Base-by-base conservation (phyloP, 805 yeast genomes). In the Kurtzmaniella cleridarum region DNA sequence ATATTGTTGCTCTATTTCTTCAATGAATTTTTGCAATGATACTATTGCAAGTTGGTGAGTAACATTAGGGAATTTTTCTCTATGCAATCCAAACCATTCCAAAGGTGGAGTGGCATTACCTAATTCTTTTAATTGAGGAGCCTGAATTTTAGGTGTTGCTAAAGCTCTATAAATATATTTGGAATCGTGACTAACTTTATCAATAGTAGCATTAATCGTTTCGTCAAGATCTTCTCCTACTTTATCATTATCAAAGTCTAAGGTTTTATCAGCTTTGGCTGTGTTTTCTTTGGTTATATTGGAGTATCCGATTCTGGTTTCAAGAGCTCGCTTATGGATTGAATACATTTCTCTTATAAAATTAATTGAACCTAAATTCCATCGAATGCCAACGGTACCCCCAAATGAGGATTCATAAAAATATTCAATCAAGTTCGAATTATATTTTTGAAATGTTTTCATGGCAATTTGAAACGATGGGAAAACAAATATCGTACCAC, bases 51-150 rank as follows among this genome's bases (percentile, higher is more conserved):
- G 66, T 57, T 88, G 91, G 55, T 93, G 97, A 0, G 96, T 83
- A 42, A 85, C 72, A 30, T 84, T 80, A 0, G 98, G 98, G 48
- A 93, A 79, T 47, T 81, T 78, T 50, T 83, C 76, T 47, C 98
- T 73, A 57, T 93, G 93, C 24, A 93, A 70, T 2, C 98, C 98
- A 65, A 93, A 85, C 98, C 98, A 93, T 57, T 93, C 98, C 41
- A 93, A 64, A 2, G 98, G 98, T 1, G 98, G 98, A 0, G 98
- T 93, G 1, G 97, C 98, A 61, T 84, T 90, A 18, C 98, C 98
- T 51, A 93, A 70, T 53, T 93, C 98, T 52, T 79, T 80, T 52
- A 93, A 67, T 48, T 83, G 91, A 2, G 98, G 98, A 14, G 93
- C 85, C 44, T 85, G 95, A 28, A 93, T 88, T 5, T 76, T 68